Conservation (phyloP, 768 basidiomycete genomes). For the Boletus pseudo-olivaceus region DNA sequence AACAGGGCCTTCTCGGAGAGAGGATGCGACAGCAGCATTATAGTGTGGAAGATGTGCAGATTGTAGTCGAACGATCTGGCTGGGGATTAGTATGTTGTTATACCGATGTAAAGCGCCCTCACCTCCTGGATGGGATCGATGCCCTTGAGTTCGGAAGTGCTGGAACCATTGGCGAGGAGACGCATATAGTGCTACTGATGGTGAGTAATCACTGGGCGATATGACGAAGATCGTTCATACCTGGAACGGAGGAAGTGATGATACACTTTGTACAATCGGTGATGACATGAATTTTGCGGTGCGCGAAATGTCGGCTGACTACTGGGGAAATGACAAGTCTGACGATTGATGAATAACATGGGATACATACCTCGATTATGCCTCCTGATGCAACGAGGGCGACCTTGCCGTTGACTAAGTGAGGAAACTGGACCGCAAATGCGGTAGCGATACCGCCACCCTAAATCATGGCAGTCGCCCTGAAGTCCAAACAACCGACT, state of each 20-base stretch:
- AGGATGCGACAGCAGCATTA: constrained; percentile 74
- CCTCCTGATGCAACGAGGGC: constrained; percentile 69
- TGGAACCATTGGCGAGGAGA: constrained; percentile 40
- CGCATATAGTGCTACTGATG: constrained; percentile 47
- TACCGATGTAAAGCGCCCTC: background rate
- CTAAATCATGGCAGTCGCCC: constrained; percentile 33
- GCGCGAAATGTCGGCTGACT: constrained; percentile 66
- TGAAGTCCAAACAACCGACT: constrained; percentile 1
- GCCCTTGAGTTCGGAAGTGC: constrained; percentile 12
- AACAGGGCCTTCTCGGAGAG: constrained; percentile 67
- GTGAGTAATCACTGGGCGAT: background rate
- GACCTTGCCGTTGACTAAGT: constrained; percentile 62
- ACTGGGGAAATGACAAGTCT: background rate
- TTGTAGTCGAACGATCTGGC: constrained; percentile 69
- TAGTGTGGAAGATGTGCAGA: constrained; percentile 73
- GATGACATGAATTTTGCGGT: constrained; percentile 78
- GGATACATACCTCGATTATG: constrained; percentile 52
- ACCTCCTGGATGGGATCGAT: constrained; percentile 45
- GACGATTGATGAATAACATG: background rate
- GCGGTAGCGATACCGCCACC: constrained; percentile 73
- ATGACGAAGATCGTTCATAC: constrained; percentile 35
- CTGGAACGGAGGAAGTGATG: constrained; percentile 58
- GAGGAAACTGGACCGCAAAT: constrained; percentile 68
- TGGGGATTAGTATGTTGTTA: background rate
- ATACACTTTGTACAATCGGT: constrained; percentile 63